Evolutionary conservation across 345 rosid species (phyloP), one percentile per base, ranked within the genome.

Genomic region (Durio zibethinus): DNA sequence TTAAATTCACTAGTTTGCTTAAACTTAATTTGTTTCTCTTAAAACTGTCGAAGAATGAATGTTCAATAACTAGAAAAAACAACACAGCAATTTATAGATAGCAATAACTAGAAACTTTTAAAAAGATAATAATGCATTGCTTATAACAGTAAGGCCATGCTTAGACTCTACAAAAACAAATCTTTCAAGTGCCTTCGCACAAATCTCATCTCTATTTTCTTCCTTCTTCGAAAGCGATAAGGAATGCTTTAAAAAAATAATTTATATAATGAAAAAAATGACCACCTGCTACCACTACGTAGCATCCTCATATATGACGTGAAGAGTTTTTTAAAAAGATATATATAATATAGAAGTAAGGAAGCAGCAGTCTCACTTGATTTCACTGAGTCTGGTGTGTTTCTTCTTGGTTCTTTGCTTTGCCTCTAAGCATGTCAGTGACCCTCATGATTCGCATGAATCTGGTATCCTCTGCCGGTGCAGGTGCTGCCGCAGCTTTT

Each of bases 361-460:
- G 60, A 12, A 72, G 20, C 0, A 71, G 31, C 45, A 31, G 48
- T 52, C 57, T 21, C 74, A 64, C 72, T 68, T 79, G 76, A 54
- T 15, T 74, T 77, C 74, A 78, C 57, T 84, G 80, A 52, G 77
- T 68, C 72, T 80, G 84, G 57, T 78, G 75, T 38, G 90, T 79
- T 83, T 89, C 94, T 59, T 92, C 97, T 77, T 54, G 88, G 81
- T 80, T 81, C 79, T 88, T 92, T 35, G 87, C 59, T 88, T 91
- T 94, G 65, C 89, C 87, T 79, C 94, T 82, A 36, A 95, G 92
- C 97, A 93, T 92, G 75, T 93, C 98, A 0, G 94, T 82, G 86
- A 95, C 98, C 66, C 90, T 90, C 97, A 95, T 92, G 81, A 95
- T 95, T 52, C 97, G 96, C 90, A 81, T 89, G 84, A 95, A 91